phyloP scores from a whole-genome alignment of 2,329 filamentous ascomycete species.

The Aureobasidium sp. region DNA sequence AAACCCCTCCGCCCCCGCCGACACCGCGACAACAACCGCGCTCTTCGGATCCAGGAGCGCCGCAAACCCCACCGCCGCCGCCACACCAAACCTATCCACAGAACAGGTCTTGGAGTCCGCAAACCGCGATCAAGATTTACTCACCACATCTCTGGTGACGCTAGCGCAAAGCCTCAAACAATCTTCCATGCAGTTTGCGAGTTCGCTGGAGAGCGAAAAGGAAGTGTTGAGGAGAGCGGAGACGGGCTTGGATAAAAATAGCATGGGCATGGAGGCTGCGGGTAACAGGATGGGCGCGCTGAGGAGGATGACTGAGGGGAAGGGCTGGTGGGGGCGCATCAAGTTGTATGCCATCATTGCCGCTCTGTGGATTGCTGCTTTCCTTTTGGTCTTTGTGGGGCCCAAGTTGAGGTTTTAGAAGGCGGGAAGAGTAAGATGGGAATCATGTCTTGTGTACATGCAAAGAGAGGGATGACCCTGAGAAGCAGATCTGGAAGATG shows the following conservation, averaged over 20 bases:
- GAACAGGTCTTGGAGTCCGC: not conserved
- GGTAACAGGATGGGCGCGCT: slow-evolving; percentile 68
- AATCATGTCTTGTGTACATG: too few relatives aligned
- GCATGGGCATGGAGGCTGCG: slow-evolving; percentile 66
- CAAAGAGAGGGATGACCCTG: not conserved
- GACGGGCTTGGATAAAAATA: slow-evolving; percentile 68
- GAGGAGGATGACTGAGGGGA: slow-evolving; percentile 73
- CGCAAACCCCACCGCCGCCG: slow-evolving; percentile 12
- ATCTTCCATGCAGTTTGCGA: slow-evolving; percentile 62
- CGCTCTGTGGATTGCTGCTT: slow-evolving; percentile 66
- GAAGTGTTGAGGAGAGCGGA: slow-evolving; percentile 62
- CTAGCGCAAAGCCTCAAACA: slow-evolving; percentile 72
- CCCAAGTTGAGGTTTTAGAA: slow-evolving; percentile 76
- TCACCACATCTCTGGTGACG: slow-evolving; percentile 71
- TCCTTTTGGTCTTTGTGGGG: slow-evolving; percentile 74
- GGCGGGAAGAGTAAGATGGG: not conserved
- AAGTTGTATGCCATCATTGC: slow-evolving; percentile 73
- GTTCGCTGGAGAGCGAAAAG: slow-evolving; percentile 64
- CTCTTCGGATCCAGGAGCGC: slow-evolving; percentile 28
- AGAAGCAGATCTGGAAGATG: too few relatives aligned
- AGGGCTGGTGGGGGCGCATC: slow-evolving; percentile 76
- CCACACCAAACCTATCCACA: not conserved
- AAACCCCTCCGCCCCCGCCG: slow-evolving; percentile 16
- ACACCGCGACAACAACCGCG: slow-evolving; percentile 26
- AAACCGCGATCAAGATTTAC: slow-evolving; percentile 18